Percentiles rank a stretch among this genome's conserved stretches.
phyloP scores from a whole-genome alignment of 75 land plant genomes.

The Pinus tabuliformis region DNA sequence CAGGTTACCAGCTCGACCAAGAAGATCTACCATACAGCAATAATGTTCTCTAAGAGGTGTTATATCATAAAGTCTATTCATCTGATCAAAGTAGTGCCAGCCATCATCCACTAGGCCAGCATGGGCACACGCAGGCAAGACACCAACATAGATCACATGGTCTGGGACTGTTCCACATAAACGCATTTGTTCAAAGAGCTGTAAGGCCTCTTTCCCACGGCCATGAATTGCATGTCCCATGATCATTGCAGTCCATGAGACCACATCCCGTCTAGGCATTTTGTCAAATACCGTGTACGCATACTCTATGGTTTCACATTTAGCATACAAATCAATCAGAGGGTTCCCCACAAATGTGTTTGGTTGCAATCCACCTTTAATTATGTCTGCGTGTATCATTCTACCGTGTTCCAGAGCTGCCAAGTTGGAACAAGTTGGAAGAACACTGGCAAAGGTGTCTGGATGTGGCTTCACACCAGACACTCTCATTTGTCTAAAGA shows the following conservation, averaged over 20 bases:
- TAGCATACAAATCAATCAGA: conserved; percentile 55
- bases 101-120: conserved; percentile 59
- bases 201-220: conserved; percentile 28
- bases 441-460: conserved; percentile 33
- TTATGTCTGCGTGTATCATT: conserved; percentile 30
- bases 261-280: conserved; percentile 33
- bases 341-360: conserved; percentile 37
- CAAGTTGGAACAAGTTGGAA: conserved; percentile 40
- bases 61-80: conserved; percentile 24
- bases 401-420: conserved; percentile 36
- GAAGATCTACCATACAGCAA: conserved; percentile 62
- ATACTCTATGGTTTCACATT: conserved; percentile 41
- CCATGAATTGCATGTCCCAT: conserved; percentile 48
- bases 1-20: conserved; percentile 51
- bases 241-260: conserved; percentile 58
- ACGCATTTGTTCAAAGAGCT: conserved; percentile 40
- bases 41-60: conserved; percentile 53
- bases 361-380: conserved; percentile 25
- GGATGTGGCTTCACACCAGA: conserved; percentile 34
- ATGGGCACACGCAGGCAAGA: conserved; percentile 67
- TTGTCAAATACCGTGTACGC: conserved; percentile 28
- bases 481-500: conserved; percentile 36
- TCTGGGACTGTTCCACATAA: conserved; percentile 21
- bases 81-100: conserved; percentile 27
- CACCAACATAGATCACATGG: conserved; percentile 29